Percentiles rank a stretch among this genome's conserved stretches.
phyloP scores from a whole-genome alignment of 306 rosid species.

The Prunus persica region DNA sequence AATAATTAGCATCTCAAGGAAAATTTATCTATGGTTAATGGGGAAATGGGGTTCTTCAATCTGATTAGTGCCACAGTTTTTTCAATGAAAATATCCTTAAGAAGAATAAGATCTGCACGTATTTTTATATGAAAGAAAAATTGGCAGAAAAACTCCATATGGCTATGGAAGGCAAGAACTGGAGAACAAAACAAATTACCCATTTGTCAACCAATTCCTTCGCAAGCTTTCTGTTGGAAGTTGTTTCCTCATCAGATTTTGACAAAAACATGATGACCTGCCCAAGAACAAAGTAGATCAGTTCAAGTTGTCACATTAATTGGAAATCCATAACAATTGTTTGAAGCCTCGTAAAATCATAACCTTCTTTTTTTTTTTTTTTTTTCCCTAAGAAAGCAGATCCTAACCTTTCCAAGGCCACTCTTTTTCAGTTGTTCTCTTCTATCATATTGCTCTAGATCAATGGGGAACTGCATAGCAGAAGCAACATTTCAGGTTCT shows the following conservation, averaged over 20 bases:
- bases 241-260: constrained; percentile 88
- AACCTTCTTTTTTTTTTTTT: neutral
- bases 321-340: neutral
- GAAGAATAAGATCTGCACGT: neutral
- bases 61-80: neutral
- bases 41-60: neutral
- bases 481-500: constrained; percentile 28
- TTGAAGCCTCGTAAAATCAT: neutral
- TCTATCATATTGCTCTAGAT: constrained; percentile 89
- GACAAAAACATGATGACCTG: constrained; percentile 96
- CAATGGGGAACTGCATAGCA: constrained; percentile 75
- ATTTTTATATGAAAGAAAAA: neutral
- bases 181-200: constrained; percentile 40
- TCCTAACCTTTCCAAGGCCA: constrained; percentile 91
- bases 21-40: neutral
- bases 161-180: neutral
- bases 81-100: neutral
- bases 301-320: constrained; percentile 11
- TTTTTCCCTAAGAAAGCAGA: neutral
- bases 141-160: neutral
- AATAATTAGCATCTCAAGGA: neutral
- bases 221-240: constrained; percentile 75
- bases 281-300: constrained; percentile 17
- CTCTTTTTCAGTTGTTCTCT: constrained; percentile 92
- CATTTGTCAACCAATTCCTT: constrained; percentile 95